Percentiles rank a stretch among this genome's conserved stretches.
Conservation (phyloP, 768 basidiomycete genomes). For the Auriscalpium vulgare region DNA sequence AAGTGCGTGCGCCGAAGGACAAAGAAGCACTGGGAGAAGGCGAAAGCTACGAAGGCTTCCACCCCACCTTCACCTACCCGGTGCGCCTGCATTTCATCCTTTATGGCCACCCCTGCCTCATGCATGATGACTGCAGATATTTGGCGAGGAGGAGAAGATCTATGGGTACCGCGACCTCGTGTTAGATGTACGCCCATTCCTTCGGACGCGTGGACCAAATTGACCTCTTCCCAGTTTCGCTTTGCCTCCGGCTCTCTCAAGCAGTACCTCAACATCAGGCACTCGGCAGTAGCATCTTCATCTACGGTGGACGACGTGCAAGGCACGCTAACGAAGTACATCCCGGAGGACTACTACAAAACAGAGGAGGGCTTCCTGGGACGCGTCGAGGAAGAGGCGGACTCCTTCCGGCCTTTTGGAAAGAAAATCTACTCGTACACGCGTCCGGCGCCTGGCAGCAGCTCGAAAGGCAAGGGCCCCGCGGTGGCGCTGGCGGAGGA, state of each 20-base stretch:
- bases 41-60: slow-evolving; percentile 61
- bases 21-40: slow-evolving; percentile 45
- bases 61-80: slow-evolving; percentile 91
- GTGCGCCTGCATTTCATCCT: slow-evolving; percentile 32
- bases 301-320: slow-evolving; percentile 85
- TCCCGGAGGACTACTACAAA: slow-evolving; percentile 75
- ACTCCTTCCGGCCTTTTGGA: slow-evolving; percentile 69
- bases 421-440: slow-evolving; percentile 70
- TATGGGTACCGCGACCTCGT: slow-evolving; percentile 85
- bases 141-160: slow-evolving; percentile 92
- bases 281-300: slow-evolving; percentile 51
- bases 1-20: slow-evolving; percentile 70
- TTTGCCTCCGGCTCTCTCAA: slow-evolving; percentile 84
- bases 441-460: slow-evolving; percentile 38
- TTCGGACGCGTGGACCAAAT: not conserved
- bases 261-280: slow-evolving; percentile 64
- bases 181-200: slow-evolving; percentile 58
- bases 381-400: slow-evolving; percentile 73
- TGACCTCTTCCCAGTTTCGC: slow-evolving; percentile 44
- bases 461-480: slow-evolving; percentile 48
- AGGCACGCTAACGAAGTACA: slow-evolving; percentile 63
- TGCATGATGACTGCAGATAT: slow-evolving; percentile 50
- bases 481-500: slow-evolving; percentile 37
- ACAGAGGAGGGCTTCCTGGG: slow-evolving; percentile 58
- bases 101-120: not conserved